phyloP scores from a whole-genome alignment of 768 basidiomycete genomes.

The Floccularia luteovirens region DNA sequence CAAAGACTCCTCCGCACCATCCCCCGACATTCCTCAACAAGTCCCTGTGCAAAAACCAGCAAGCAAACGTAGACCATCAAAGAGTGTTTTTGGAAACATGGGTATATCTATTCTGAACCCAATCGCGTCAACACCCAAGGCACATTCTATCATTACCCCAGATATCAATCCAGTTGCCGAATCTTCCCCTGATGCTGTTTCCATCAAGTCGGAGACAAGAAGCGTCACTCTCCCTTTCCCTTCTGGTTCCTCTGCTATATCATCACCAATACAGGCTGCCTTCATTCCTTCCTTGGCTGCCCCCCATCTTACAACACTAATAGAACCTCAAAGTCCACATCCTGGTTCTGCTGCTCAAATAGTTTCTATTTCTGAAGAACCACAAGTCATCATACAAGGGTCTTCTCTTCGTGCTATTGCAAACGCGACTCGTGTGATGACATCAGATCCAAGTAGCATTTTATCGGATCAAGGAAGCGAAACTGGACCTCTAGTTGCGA shows the following conservation, averaged over 20 bases:
- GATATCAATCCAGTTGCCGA: constrained; percentile 5
- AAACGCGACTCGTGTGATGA: constrained; percentile 86
- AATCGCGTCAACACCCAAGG: constrained; percentile 12
- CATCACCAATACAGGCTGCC: constrained; percentile 31
- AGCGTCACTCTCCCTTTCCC: constrained; percentile 11
- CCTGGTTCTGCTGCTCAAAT: constrained; percentile 8
- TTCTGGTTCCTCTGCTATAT: constrained; percentile 18
- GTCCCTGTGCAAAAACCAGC: constrained; percentile 8
- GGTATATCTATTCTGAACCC: constrained; percentile 65
- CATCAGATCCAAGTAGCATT: constrained; percentile 66
- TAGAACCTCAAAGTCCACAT: constrained; percentile 18
- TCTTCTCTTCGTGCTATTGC: constrained; percentile 67
- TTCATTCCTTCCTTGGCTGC: constrained; percentile 33
- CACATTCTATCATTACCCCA: constrained; percentile 10
- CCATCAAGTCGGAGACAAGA: constrained; percentile 21
- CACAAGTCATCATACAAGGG: constrained; percentile 40
- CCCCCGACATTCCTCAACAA: constrained; percentile 7
- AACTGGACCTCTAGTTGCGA: constrained; percentile 49
- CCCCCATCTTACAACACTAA: constrained; percentile 33
- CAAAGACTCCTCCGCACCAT: constrained; percentile 11
- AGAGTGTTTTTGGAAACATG: constrained; percentile 65
- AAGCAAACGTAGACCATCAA: constrained; percentile 37
- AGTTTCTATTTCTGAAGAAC: constrained; percentile 12
- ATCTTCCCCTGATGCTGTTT: constrained; percentile 22
- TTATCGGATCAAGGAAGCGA: constrained; percentile 65